Evolutionary conservation across 2,329 filamentous ascomycete species (phyloP).

Genomic region (Nothophaeocryptopus gaeumannii): DNA sequence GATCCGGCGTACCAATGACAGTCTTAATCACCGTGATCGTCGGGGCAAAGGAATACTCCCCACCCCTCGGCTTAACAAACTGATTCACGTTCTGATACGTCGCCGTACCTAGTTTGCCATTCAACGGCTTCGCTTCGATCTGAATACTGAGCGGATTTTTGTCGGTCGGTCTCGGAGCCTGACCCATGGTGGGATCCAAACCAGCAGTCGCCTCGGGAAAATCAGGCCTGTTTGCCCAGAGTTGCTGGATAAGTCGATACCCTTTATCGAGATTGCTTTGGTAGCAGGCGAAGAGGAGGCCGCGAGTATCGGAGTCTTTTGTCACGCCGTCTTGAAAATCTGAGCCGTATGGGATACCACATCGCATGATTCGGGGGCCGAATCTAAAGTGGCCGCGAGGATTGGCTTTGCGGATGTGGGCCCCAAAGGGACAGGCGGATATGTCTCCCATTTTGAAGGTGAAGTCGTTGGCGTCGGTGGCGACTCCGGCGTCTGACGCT

Average conservation of each 20-base stretch:
- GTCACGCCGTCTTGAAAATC: slow-evolving; percentile 12
- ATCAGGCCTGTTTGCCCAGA: slow-evolving; percentile 24
- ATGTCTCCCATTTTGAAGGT: slow-evolving; percentile 40
- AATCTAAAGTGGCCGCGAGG: slow-evolving; percentile 36
- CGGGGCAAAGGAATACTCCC: slow-evolving; percentile 48
- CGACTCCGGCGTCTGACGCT: neutral
- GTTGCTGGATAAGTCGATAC: slow-evolving; percentile 40
- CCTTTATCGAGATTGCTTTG: slow-evolving; percentile 43
- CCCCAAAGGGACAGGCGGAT: slow-evolving; percentile 45
- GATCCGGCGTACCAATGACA: too few relatives aligned
- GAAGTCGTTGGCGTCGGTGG: slow-evolving; percentile 26
- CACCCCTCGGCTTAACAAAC: slow-evolving; percentile 44
- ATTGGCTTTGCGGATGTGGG: slow-evolving; percentile 49
- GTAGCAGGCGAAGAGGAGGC: slow-evolving; percentile 47
- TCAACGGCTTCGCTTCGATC: too few relatives aligned
- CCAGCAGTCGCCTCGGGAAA: slow-evolving; percentile 31
- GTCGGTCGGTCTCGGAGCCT: too few relatives aligned
- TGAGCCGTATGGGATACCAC: slow-evolving; percentile 42
- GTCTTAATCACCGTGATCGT: slow-evolving; percentile 32
- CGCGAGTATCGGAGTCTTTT: slow-evolving; percentile 32
- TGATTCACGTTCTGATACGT: slow-evolving; percentile 17
- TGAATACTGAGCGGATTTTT: slow-evolving; percentile 23
- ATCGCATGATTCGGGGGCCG: slow-evolving; percentile 40
- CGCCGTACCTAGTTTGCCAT: slow-evolving; percentile 9
- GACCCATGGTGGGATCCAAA: slow-evolving; percentile 40